phyloP scores from a whole-genome alignment of 495 filamentous ascomycete species.

The Lasiosphaeria ovina region DNA sequence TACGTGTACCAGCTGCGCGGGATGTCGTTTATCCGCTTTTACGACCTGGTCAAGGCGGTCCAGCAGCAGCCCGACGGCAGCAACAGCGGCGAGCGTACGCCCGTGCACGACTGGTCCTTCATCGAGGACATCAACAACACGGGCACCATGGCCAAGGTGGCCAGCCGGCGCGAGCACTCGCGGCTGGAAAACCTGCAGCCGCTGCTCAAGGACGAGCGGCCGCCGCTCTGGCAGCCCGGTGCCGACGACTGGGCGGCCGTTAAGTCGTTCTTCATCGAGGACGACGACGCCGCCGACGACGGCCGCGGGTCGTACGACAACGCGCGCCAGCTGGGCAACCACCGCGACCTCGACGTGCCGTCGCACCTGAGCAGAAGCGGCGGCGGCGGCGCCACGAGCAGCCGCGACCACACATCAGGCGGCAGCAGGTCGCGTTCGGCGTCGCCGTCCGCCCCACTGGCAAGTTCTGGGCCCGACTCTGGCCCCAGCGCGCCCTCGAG shows the following conservation, averaged over 20 bases:
- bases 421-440: no score
- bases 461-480: not conserved
- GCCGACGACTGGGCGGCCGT: slow-evolving; percentile 23
- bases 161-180: slow-evolving; percentile 4
- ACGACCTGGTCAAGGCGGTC: slow-evolving; percentile 25
- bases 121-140: slow-evolving; percentile 32
- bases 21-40: slow-evolving; percentile 34
- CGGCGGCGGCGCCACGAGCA: not conserved
- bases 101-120: slow-evolving; percentile 35
- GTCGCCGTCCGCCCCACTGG: no score
- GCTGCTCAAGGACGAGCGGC: slow-evolving; percentile 10
- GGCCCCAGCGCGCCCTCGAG: not conserved
- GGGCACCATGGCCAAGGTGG: slow-evolving; percentile 17
- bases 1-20: slow-evolving; percentile 39
- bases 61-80: not conserved
- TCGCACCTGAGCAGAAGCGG: not conserved
- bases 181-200: slow-evolving; percentile 28
- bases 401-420: no score
- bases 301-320: slow-evolving; percentile 22
- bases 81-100: slow-evolving; percentile 2
- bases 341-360: slow-evolving; percentile 19
- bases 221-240: slow-evolving; percentile 21
- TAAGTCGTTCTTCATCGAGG: slow-evolving; percentile 22
- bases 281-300: not conserved
- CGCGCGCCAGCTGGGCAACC: not conserved